Conservation (phyloP, 192 early-diverging fungal species). For the Entomortierella lignicola region DNA sequence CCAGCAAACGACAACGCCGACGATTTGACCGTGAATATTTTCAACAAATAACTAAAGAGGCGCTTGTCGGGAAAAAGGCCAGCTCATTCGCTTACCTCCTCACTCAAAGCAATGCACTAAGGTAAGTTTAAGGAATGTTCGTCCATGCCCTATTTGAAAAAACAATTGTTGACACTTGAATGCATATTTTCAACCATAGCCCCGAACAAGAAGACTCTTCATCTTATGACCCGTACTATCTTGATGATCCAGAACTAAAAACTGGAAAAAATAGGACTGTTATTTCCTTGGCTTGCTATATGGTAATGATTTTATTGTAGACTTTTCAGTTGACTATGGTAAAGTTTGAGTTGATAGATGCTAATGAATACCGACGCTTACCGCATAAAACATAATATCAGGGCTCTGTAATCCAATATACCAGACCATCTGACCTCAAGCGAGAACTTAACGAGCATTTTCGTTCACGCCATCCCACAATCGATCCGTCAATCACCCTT, state of each 20-base stretch:
- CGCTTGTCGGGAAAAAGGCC: constrained; percentile 49
- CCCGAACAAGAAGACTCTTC: constrained; percentile 43
- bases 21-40: constrained; percentile 49
- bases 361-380: too few relatives aligned
- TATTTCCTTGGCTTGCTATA: constrained; percentile 82
- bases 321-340: too few relatives aligned
- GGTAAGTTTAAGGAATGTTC: constrained; percentile 31
- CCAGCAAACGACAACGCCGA: constrained; percentile 33
- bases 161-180: too few relatives aligned
- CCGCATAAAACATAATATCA: constrained; percentile 13
- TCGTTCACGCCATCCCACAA: constrained; percentile 80
- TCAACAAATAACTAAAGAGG: constrained; percentile 54
- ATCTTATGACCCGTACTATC: constrained; percentile 81
- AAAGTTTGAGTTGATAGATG: too few relatives aligned
- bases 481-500: constrained; percentile 84
- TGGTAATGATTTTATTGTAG: constrained; percentile 61
- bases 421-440: constrained; percentile 83
- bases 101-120: constrained; percentile 61
- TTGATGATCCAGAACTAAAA: constrained; percentile 90
- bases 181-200: too few relatives aligned
- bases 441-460: constrained; percentile 91
- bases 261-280: constrained; percentile 81
- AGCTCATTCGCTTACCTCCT: constrained; percentile 66
- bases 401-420: constrained; percentile 88
- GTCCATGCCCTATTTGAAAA: too few relatives aligned